Evolutionary conservation across 2,329 filamentous ascomycete genomes (phyloP), one percentile per base, ranked within the genome.

Genomic region (Penicillium crustosum): DNA sequence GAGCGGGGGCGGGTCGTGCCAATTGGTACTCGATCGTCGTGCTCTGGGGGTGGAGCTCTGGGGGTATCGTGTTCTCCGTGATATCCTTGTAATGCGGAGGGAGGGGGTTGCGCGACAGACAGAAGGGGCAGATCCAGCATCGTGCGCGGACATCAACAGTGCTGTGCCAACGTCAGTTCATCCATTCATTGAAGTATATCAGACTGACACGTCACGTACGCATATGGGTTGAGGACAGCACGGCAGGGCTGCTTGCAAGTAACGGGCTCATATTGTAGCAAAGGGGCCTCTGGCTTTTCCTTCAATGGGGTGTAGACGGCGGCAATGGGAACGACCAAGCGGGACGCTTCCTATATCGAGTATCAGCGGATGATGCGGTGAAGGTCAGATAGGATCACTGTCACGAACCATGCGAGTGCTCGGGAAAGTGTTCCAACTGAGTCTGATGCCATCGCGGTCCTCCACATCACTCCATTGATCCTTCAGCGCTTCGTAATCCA

Each of bases 351-450:
- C 90, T 95, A 69, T 64, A 58, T 66, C 63, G 60, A 67, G 61
- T 67, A 62, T 77, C 61, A 73, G 66, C 65, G 55, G 59, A 60
- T 59, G 49, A 62, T 53, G 53, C 45, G 61, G 58, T 53, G 47
- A 51, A 58, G 58, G 44, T 42, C 36, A 53, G 35, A 45, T 33
- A 25, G 50, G 35, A 55, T 55, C 61, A 49, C 50, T 38, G 59
- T 48, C 56, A 79, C 84, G 68, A 69, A 91, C 93, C 92, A 99
- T 97, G 75, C 94, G 91, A 72, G 93, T 93, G 81, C 93, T 97
- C 49, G 94, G 94, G 72, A 99, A 96, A 61, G 95, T 95, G 75
- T 99, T 99, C 94, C 94, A 99, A 79, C 93, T 97, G 66, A 99
- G 83, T 63, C 94, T 88, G 71, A 97, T 86, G 61, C 94, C 94